Evolutionary conservation across 176 grass and related monocot genomes (phyloP).

Genomic region (Areca catechu): DNA sequence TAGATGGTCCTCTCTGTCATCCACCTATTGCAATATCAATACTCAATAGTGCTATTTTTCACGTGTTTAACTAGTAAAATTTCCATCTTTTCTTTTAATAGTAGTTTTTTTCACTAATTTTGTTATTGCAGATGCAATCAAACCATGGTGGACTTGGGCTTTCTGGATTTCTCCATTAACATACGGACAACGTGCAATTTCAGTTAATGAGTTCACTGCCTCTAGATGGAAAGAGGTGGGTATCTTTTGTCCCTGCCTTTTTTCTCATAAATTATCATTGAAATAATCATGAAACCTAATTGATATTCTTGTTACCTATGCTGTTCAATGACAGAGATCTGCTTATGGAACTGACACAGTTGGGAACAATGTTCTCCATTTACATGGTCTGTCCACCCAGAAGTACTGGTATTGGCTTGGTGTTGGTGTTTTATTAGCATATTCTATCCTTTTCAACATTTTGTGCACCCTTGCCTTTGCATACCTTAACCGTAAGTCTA

Average conservation of each 20-base stretch:
- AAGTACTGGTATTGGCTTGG: conserved; percentile 68
- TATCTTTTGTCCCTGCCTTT: background rate
- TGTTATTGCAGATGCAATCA: conserved; percentile 28
- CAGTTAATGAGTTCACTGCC: conserved; percentile 60
- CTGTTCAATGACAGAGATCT: conserved; percentile 22
- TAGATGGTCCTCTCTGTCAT: background rate
- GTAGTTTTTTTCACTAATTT: background rate
- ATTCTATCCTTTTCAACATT: conserved; percentile 52
- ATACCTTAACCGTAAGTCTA: conserved; percentile 53
- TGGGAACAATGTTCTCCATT: conserved; percentile 39
- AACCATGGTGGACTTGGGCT: conserved; percentile 65
- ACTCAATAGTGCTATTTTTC: too few relatives aligned
- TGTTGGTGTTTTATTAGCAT: conserved; percentile 46
- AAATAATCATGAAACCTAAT: background rate
- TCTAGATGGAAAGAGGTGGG: conserved; percentile 48
- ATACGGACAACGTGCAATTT: conserved; percentile 63
- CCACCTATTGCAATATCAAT: background rate
- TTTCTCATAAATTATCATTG: too few relatives aligned
- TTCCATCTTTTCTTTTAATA: background rate
- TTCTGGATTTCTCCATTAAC: conserved; percentile 67
- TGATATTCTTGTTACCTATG: conserved; percentile 14
- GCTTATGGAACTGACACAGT: conserved; percentile 26
- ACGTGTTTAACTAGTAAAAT: too few relatives aligned
- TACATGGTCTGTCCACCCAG: conserved; percentile 31
- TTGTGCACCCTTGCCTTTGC: conserved; percentile 44